Conservation (phyloP, 2,329 filamentous ascomycete genomes). For the Colletotrichum plurivorum region DNA sequence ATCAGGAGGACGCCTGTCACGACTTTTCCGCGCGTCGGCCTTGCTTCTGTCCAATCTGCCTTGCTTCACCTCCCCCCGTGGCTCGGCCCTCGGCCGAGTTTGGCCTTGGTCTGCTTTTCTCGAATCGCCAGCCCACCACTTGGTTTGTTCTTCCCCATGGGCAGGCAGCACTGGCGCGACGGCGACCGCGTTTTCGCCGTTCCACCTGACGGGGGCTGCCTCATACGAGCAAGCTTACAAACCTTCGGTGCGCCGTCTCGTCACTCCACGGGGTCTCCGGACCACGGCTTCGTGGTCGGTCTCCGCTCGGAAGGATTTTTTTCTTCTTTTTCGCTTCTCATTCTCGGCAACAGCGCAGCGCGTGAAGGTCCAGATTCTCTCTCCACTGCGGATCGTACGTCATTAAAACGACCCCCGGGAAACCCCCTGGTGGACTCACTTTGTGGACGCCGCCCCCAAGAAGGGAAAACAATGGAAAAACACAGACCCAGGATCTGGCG, state of each 20-base stretch:
- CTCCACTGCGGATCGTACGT: constrained; percentile 34
- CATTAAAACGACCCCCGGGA: constrained; percentile 20
- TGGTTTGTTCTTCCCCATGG: constrained; percentile 39
- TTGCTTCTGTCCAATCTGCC: constrained; percentile 6
- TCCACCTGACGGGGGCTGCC: constrained; percentile 12
- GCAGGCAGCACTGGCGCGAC: constrained; percentile 31
- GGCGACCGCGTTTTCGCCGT: constrained; percentile 36
- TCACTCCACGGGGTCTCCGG: constrained; percentile 34
- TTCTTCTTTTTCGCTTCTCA: not conserved
- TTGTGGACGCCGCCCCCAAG: not conserved
- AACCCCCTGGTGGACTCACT: constrained; percentile 1
- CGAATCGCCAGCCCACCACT: constrained; percentile 6
- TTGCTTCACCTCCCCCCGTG: constrained; percentile 13
- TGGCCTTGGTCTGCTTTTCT: constrained; percentile 27
- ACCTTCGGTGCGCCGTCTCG: constrained; percentile 1
- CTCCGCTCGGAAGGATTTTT: constrained; percentile 30
- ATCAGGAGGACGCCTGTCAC: constrained; percentile 19
- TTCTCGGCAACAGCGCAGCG: not conserved
- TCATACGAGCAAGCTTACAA: constrained; percentile 22
- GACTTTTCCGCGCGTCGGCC: constrained; percentile 8
- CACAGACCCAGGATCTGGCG: not conserved
- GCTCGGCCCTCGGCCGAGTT: constrained; percentile 36
- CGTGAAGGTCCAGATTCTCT: constrained; percentile 1
- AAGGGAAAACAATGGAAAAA: constrained; percentile 15
- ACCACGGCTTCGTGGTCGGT: constrained; percentile 8